A percentile compares a stretch with the other conserved stretches of the same genome.
These are phyloP conservation scores for Orychophragmus violaceus DNA, from an alignment of 345 rosid species.

Conservation along the genomic window DNA sequence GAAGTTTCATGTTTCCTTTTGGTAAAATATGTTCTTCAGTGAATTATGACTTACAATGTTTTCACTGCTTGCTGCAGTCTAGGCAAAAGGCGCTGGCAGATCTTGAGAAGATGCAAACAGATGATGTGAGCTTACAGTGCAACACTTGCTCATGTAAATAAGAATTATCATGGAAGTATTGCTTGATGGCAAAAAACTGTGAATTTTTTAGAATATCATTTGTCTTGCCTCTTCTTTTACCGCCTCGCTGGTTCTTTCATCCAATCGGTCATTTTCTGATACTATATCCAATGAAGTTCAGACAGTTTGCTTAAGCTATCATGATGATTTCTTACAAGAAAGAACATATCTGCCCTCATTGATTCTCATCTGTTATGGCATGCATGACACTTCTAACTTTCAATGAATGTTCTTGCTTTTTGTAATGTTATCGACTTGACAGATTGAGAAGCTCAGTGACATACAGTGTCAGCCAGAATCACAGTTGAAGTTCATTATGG, in stretches of 20 bases:
- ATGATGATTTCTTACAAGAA: neutral
- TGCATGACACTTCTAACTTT: neutral
- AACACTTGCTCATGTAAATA: conserved; percentile 24
- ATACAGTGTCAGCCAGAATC: conserved; percentile 77
- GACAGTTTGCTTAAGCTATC: neutral
- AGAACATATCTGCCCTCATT: neutral
- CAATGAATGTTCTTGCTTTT: neutral
- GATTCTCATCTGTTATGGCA: neutral
- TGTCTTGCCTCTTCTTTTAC: neutral
- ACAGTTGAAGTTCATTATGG: conserved; percentile 77
- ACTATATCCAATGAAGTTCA: neutral
- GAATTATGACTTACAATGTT: conserved; percentile 1
- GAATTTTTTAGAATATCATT: neutral
- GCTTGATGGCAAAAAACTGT: conserved; percentile 7
- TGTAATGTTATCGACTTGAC: neutral
- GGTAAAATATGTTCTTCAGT: neutral
- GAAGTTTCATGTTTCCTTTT: neutral
- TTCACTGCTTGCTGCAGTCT: conserved; percentile 52
- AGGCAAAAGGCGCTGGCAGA: conserved; percentile 80
- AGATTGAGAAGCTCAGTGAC: conserved; percentile 85
- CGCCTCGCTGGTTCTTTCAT: neutral
- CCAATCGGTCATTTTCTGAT: neutral
- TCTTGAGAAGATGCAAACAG: conserved; percentile 73
- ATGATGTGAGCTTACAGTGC: conserved; percentile 50
- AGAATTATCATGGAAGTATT: conserved; percentile 6